Percentiles rank a stretch among this genome's conserved stretches.
phyloP scores from a whole-genome alignment of 495 filamentous ascomycete species.

The Wilcoxina mikolae region DNA sequence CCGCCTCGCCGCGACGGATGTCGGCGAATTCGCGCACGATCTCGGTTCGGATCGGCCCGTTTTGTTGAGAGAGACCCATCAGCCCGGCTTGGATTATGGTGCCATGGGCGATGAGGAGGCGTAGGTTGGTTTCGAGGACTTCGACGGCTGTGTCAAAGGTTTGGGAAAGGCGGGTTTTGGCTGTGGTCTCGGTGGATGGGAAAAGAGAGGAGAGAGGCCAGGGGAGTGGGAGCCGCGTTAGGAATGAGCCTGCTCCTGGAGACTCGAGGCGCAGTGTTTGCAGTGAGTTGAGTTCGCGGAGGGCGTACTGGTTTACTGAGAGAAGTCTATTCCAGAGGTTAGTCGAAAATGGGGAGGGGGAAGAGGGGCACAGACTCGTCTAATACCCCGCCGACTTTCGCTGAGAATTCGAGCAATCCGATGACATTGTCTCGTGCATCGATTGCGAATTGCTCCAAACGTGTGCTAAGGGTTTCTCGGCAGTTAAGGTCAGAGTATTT shows the following conservation, averaged over 20 bases:
- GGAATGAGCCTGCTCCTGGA: slow-evolving; percentile 10
- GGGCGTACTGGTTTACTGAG: slow-evolving; percentile 28
- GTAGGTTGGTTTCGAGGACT: slow-evolving; percentile 27
- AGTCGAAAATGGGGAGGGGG: slow-evolving; percentile 2
- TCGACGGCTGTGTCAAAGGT: slow-evolving; percentile 28
- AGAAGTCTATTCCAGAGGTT: slow-evolving; percentile 17
- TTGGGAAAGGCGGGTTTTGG: slow-evolving; percentile 17
- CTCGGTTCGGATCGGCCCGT: slow-evolving; percentile 28
- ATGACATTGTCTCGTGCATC: slow-evolving; percentile 26
- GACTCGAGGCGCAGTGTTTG: slow-evolving; percentile 4
- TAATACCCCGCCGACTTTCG: slow-evolving; percentile 28
- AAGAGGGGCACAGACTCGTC: slow-evolving; percentile 22
- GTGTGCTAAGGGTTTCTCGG: slow-evolving; percentile 24
- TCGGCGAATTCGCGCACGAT: slow-evolving; percentile 29
- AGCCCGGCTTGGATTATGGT: slow-evolving; percentile 26
- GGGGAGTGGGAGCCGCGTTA: slow-evolving; percentile 16
- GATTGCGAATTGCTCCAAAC: slow-evolving; percentile 25
- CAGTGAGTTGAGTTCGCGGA: slow-evolving; percentile 24
- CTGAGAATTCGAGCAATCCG: slow-evolving; percentile 24
- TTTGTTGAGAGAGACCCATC: slow-evolving; percentile 25
- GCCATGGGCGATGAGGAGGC: slow-evolving; percentile 26
- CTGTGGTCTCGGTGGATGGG: slow-evolving; percentile 10
- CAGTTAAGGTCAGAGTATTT: slow-evolving; percentile 28
- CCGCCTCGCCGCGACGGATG: slow-evolving; percentile 26
- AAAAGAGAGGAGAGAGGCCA: slow-evolving; percentile 14